Base-by-base conservation (phyloP, 2,329 filamentous ascomycete species). In the Trichoderma brevicompactum region DNA sequence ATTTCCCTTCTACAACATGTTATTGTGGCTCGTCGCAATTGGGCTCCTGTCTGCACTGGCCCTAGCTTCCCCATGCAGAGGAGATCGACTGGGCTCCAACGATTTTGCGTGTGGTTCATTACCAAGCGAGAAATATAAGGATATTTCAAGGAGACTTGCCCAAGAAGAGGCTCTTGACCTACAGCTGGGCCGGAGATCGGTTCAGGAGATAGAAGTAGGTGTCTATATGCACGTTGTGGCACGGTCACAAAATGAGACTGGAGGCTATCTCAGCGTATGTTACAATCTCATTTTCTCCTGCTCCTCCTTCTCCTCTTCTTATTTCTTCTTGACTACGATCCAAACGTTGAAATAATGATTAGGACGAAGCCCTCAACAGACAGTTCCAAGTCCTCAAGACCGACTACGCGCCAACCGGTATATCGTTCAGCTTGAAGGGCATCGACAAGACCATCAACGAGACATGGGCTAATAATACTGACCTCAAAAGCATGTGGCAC, bases 301-400 rank as follows among this genome's bases (percentile, higher is more conserved):
- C 28, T 7, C 13, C 40, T 28, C 3, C n/a, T 4, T 10, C 23
- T 2, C 1, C 15, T 15, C 12, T 23, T 48, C 17, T 12, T 2
- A 10, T 28, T 7, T 9, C 40, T 36, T 34, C 15, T 13, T n/a
- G 12, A 6, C 19, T 46, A 4, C 54, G 15, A 9, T 23, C 15
- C 7, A 50, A n/a, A 41, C 5, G 9, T 15, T 44, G 32, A 32
- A 28, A 6, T 32, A 36, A 8, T 23, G 19, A 34, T 12, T 43
- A 67, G 66, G 66, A 67, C 23, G 56, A 56, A n/a, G 32, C n/a
- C 5, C 8, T 67, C 10, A 23, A 71, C 53, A 68, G 74, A 62
- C 81, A 84, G 72, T 69, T 83, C 43, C 66, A 72, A 2, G 77
- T 79, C 41, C 70, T 84, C 70, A 83, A 83, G 72, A 49, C 66